Percentiles rank a stretch among this genome's conserved stretches.
Evolutionary conservation across 208 protist species (phyloP).

Genomic region (Acanthamoeba sp.): DNA sequence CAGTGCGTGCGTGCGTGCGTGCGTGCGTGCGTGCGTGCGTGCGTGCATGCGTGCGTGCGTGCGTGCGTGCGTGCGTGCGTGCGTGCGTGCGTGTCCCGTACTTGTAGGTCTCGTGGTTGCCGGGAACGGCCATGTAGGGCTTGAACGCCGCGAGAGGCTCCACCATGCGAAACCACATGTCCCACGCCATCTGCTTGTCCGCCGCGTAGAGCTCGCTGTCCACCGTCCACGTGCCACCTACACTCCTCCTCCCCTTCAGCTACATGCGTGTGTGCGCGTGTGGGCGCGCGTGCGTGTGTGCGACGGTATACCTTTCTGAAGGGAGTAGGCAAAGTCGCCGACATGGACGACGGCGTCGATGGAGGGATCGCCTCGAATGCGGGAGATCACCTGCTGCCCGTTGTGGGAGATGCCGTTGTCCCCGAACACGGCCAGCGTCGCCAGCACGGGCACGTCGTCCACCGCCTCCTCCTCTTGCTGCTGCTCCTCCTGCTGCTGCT

Average conservation of each 20-base stretch:
- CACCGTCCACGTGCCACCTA: neutral
- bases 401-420: slow-evolving; percentile 1
- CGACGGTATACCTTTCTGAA: neutral
- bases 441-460: neutral
- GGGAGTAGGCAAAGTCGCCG: slow-evolving; percentile 43
- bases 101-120: slow-evolving; percentile 46
- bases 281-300: neutral
- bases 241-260: too few relatives aligned
- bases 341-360: slow-evolving; percentile 23
- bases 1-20: too few relatives aligned
- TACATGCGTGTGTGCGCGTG: too few relatives aligned
- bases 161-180: slow-evolving; percentile 33
- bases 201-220: neutral
- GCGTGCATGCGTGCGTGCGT: too few relatives aligned
- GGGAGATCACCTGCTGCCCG: neutral
- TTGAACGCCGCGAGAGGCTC: neutral
- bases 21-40: too few relatives aligned
- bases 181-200: slow-evolving; percentile 33
- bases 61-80: too few relatives aligned
- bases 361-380: neutral
- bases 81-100: neutral
- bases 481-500: too few relatives aligned
- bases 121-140: slow-evolving; percentile 37
- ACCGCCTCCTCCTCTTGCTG: neutral
- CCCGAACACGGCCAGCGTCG: neutral